These are phyloP conservation scores for Leishmania braziliensis DNA, from an alignment of 208 protist species.

Conservation along the genomic window DNA sequence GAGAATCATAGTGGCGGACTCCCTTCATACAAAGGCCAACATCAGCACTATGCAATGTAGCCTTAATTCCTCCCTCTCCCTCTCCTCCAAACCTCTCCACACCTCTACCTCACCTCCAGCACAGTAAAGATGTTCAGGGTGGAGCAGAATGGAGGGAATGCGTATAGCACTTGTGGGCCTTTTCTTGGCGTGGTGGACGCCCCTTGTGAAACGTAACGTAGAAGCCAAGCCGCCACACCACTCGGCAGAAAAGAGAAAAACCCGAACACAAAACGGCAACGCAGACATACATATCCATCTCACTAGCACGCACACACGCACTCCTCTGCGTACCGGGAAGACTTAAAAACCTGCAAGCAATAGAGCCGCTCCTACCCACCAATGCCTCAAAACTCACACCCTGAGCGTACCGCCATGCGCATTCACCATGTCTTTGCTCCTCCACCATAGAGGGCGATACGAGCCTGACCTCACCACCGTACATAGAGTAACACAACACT, in stretches of 20 bases:
- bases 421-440: no score
- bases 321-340: background rate
- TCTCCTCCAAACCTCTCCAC: background rate
- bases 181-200: background rate
- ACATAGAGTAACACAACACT: background rate
- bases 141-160: background rate
- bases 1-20: no score
- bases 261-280: background rate
- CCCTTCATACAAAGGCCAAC: background rate
- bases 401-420: background rate
- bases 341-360: background rate
- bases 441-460: background rate
- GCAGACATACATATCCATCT: background rate
- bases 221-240: background rate
- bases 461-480: background rate
- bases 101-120: background rate
- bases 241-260: background rate
- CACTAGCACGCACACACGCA: background rate
- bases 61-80: background rate
- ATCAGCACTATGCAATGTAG: background rate
- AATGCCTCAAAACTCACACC: background rate
- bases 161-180: background rate
- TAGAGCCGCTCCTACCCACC: background rate
- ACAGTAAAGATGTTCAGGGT: background rate
- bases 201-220: background rate